Conservation (phyloP, 1,284 basidiomycete genomes). For the Dichomitus squalens region DNA sequence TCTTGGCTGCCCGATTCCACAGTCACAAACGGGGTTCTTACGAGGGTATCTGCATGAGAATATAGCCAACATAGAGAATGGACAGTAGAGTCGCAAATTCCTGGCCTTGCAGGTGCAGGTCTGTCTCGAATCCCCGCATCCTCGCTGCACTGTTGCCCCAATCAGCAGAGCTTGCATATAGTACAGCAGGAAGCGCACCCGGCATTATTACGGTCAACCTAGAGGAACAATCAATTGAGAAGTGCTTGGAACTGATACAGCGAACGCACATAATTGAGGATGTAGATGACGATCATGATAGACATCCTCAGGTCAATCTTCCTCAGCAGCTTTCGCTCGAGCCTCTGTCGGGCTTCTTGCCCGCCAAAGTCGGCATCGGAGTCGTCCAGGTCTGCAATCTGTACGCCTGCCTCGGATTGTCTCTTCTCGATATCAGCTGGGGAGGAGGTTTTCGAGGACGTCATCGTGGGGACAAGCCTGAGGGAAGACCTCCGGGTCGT, state of each 20-base stretch:
- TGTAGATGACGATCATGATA: constrained; percentile 69
- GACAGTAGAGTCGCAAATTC: constrained; percentile 75
- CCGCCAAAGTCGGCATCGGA: constrained; percentile 45
- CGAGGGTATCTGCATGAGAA: constrained; percentile 81
- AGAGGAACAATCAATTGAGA: too few species aligned
- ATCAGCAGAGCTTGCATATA: neutral
- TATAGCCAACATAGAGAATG: constrained; percentile 80
- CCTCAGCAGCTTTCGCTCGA: constrained; percentile 56
- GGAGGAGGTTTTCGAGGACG: constrained; percentile 13
- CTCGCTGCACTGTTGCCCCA: constrained; percentile 56
- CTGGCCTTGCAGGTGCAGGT: constrained; percentile 62
- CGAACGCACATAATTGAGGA: constrained; percentile 61
- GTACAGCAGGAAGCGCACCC: constrained; percentile 41
- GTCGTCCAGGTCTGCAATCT: constrained; percentile 16
- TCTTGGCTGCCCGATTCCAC: neutral
- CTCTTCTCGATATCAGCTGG: constrained; percentile 15
- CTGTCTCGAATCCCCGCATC: constrained; percentile 69
- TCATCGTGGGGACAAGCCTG: constrained; percentile 4
- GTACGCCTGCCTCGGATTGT: constrained; percentile 2
- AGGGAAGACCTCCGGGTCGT: neutral
- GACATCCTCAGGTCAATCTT: constrained; percentile 69
- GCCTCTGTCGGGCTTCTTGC: constrained; percentile 38
- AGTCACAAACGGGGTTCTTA: constrained; percentile 35
- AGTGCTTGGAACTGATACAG: neutral
- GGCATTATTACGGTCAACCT: constrained; percentile 72